A percentile compares a stretch with the other conserved stretches of the same genome.
These are phyloP conservation scores for Xylaria sp. DNA, from an alignment of 2,329 filamentous ascomycete species.

Conservation along the genomic window DNA sequence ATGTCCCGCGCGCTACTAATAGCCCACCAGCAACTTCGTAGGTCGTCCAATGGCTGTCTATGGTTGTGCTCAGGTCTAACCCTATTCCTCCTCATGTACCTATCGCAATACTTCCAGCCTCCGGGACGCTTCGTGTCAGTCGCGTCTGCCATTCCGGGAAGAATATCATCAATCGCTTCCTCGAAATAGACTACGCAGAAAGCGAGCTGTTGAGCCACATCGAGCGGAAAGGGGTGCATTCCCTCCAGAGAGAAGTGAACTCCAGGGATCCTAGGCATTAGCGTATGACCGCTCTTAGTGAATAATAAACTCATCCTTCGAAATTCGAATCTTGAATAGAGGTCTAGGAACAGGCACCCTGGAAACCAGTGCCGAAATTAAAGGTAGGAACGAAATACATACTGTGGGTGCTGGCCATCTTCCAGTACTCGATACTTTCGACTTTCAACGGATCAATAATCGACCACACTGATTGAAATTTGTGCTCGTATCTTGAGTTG, in stretches of 20 bases:
- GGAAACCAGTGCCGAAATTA: background rate
- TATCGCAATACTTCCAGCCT: slow-evolving; percentile 15
- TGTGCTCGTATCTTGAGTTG: background rate
- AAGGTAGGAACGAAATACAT: background rate
- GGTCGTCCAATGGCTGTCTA: background rate
- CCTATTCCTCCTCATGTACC: slow-evolving; percentile 6
- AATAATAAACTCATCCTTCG: no score
- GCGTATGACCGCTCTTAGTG: background rate
- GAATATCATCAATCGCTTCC: slow-evolving; percentile 7
- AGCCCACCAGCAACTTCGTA: slow-evolving; percentile 1
- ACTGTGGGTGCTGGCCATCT: slow-evolving; percentile 9
- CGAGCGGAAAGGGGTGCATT: background rate
- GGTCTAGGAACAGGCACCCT: no score
- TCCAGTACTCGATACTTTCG: background rate
- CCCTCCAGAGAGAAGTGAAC: slow-evolving; percentile 14
- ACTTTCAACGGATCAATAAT: background rate
- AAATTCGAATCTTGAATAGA: no score
- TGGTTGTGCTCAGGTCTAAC: background rate
- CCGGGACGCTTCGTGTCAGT: background rate
- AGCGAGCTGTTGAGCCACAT: slow-evolving; percentile 13
- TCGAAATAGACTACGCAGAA: slow-evolving; percentile 25
- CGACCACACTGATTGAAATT: slow-evolving; percentile 2
- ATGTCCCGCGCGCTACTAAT: background rate
- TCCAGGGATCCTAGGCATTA: background rate
- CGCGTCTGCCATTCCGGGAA: background rate